phyloP scores from a whole-genome alignment of 2,329 filamentous ascomycete species.

The Paramyrothecium sp. region DNA sequence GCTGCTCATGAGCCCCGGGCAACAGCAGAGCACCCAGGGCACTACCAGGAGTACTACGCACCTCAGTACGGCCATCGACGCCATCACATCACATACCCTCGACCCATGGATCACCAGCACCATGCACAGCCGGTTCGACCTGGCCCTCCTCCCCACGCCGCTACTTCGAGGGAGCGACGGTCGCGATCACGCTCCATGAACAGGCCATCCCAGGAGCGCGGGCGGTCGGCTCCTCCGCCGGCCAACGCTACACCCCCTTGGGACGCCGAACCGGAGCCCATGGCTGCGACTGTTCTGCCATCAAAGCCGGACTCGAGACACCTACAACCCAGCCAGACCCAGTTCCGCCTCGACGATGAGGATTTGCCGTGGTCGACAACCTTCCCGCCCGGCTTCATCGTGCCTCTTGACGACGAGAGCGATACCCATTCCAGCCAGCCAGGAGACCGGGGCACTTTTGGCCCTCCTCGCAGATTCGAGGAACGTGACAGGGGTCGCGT shows the following conservation, averaged over 20 bases:
- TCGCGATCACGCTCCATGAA: constrained; percentile 14
- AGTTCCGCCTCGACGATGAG: background rate
- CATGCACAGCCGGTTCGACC: background rate
- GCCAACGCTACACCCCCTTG: constrained; percentile 43
- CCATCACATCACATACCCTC: constrained; percentile 8
- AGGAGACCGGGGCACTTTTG: background rate
- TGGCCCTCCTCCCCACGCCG: constrained; percentile 1
- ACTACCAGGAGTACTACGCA: background rate
- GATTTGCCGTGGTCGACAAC: background rate
- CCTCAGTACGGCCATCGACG: background rate
- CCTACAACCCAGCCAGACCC: constrained; percentile 11
- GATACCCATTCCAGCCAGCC: background rate
- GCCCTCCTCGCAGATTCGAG: constrained; percentile 21
- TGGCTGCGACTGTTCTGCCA: constrained; percentile 23
- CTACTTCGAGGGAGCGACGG: constrained; percentile 6
- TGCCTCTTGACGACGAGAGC: background rate
- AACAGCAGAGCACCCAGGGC: constrained; percentile 14
- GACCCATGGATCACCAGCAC: constrained; percentile 6
- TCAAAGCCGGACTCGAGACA: constrained; percentile 11
- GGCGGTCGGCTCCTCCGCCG: constrained; percentile 48
- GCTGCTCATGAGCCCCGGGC: constrained; percentile 13
- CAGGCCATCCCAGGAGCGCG: constrained; percentile 38
- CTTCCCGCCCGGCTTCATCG: background rate
- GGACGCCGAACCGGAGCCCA: constrained; percentile 34
- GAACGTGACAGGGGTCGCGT: constrained; percentile 21